Base-by-base conservation (phyloP, 2,329 filamentous ascomycete genomes). In the Arthrobotrys iridis region DNA sequence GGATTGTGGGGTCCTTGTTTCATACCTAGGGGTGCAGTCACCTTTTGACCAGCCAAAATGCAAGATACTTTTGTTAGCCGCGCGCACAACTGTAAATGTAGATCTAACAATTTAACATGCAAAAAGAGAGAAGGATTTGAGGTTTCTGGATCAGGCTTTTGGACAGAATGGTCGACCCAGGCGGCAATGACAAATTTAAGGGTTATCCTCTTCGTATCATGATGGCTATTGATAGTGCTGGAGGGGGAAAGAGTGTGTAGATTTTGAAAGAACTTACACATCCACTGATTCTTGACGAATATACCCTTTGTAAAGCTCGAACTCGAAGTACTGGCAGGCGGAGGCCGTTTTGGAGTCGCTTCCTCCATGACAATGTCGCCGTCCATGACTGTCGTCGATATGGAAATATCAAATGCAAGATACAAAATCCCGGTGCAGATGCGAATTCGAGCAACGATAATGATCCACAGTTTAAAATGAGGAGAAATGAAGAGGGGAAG, bases 271-370 rank as follows among this genome's bases (percentile, higher is more conserved):
- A 30, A 74, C 70, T 33, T 74, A 74, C 70, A 74, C 70, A 74
- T 66, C 70, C 70, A 74, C 37, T 55, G 60, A 20, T 74, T 74
- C 52, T 74, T 74, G 7, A 74, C 70, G 37, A 74, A 74, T 10
- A 74, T 46, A 5, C 70, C 70, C 37, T 67, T 74, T 48, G 55
- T 66, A 5, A 37, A 28, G 10, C 18, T 30, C 3, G 60, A 33
- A 13, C 11, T 18, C 15, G 41, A 52, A 28, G 46, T 15, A 52
- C 35, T 37, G 11, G 15, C 8, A n/a, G 30, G 15, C 18, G n/a
- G n/a, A n/a, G n/a, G n/a, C 28, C 28, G 15, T 40, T n/a, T 52
- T 55, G 18, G 43, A 35, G 41, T 22, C 26, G 26, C 26, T 20
- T 24, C 24, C 22, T 65, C 50, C 45, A 26, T 5, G 13, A 18